These are phyloP conservation scores for Pharus latifolius DNA, from an alignment of 176 grass and related monocot genomes.

Conservation along the genomic window DNA sequence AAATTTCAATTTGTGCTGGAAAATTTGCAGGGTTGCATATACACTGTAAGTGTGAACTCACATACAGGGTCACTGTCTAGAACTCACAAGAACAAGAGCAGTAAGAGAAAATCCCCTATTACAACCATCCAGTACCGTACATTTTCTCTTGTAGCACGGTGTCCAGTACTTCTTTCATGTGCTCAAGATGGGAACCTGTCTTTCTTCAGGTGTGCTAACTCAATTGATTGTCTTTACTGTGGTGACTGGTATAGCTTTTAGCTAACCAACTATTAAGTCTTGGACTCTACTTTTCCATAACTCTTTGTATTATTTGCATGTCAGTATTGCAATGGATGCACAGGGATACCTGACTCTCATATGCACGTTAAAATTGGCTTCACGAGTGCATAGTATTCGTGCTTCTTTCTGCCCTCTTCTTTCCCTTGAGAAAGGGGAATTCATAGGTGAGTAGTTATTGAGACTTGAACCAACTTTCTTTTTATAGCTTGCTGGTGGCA, in stretches of 20 bases:
- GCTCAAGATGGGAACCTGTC: slow-evolving; percentile 86
- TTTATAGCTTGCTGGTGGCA: not conserved
- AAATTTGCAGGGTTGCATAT: slow-evolving; percentile 71
- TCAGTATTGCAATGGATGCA: slow-evolving; percentile 63
- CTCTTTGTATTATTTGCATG: slow-evolving; percentile 8
- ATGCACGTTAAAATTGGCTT: slow-evolving; percentile 75
- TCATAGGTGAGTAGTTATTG: slow-evolving; percentile 53
- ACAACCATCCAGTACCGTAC: slow-evolving; percentile 78
- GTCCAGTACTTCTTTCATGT: slow-evolving; percentile 85
- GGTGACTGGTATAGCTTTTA: not conserved
- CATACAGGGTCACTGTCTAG: slow-evolving; percentile 81
- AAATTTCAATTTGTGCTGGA: slow-evolving; percentile 11
- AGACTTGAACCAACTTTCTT: not conserved
- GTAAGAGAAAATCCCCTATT: slow-evolving; percentile 64
- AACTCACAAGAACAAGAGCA: slow-evolving; percentile 77
- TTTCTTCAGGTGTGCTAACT: slow-evolving; percentile 78
- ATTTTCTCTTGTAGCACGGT: slow-evolving; percentile 77
- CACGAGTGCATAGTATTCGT: slow-evolving; percentile 44
- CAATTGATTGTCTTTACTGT: not conserved
- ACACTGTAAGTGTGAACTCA: slow-evolving; percentile 69
- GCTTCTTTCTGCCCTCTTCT: slow-evolving; percentile 94
- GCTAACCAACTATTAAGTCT: not conserved
- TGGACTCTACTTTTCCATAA: slow-evolving; percentile 13
- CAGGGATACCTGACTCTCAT: slow-evolving; percentile 79
- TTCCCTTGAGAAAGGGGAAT: slow-evolving; percentile 99